These are phyloP conservation scores for Barbatosphaeria neglecta DNA, from an alignment of 495 filamentous ascomycete genomes.

Conservation along the genomic window DNA sequence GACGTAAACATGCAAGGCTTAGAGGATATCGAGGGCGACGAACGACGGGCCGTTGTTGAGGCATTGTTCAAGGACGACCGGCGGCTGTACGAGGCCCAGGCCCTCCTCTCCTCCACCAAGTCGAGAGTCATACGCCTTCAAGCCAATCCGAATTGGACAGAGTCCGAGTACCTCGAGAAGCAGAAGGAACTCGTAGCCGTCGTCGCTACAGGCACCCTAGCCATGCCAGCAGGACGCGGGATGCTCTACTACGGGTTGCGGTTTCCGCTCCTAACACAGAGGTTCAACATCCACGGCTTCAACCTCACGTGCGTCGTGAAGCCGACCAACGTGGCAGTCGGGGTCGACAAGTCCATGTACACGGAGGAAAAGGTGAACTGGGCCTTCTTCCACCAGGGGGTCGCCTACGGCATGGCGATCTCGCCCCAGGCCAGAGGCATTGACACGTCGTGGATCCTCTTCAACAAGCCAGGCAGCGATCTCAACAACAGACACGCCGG, in stretches of 20 bases:
- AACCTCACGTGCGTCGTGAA: constrained; percentile 81
- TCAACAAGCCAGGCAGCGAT: constrained; percentile 83
- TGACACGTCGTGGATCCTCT: constrained; percentile 95
- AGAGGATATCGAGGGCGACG: constrained; percentile 49
- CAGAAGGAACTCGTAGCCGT: constrained; percentile 82
- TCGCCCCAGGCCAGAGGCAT: constrained; percentile 85
- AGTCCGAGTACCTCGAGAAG: constrained; percentile 78
- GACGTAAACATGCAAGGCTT: constrained; percentile 23
- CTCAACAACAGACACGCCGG: constrained; percentile 89
- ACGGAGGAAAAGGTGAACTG: constrained; percentile 93
- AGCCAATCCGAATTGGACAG: constrained; percentile 67
- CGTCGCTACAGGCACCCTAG: constrained; percentile 74
- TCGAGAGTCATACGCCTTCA: constrained; percentile 63
- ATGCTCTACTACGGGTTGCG: constrained; percentile 76
- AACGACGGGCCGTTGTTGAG: constrained; percentile 67
- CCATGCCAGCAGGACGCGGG: constrained; percentile 72
- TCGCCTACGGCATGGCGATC: constrained; percentile 79
- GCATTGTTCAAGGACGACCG: constrained; percentile 85
- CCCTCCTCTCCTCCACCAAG: constrained; percentile 65
- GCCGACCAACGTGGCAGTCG: constrained; percentile 78
- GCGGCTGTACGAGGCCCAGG: constrained; percentile 69
- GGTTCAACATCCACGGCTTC: constrained; percentile 75
- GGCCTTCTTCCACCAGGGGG: constrained; percentile 97
- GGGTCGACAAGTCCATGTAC: constrained; percentile 69
- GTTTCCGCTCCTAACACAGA: constrained; percentile 79